Base-by-base conservation (phyloP, 257 asterid genomes). In the Ballota nigra region DNA sequence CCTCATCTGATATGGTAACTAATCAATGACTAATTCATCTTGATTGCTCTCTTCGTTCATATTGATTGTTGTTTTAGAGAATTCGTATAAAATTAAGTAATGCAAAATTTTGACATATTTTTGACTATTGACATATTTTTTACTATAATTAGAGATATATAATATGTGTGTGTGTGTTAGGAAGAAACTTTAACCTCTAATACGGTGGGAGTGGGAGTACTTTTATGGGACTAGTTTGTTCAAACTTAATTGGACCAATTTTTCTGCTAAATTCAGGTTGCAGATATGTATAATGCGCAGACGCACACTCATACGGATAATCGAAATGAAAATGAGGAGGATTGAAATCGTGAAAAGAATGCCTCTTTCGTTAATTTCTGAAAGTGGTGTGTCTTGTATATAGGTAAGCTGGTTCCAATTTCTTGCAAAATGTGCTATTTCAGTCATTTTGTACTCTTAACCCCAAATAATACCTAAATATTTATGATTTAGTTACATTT, bases 1-100 rank as follows among this genome's bases (percentile, higher is more conserved):
- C 97, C 19, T 80, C 97, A 56, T 79, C 98, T 52, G 98, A 95
- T 63, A 84, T 76, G 96, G 99, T 92, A 77, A 84, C 74, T 57
- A 66, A 26, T 19, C 41, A 8, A 51, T 67, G 38, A 23, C 28
- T 19, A 3, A 19, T 40, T 57, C 22, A 5, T 69, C 43, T 52
- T 60, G 43, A 52, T 33, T 33, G 6, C 38, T 6, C 38, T 9
- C 7, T 5, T 9, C 0, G 5, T 33, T 33, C 38, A 33, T 1
- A 5, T 5, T 33, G 6, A 33, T 33, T 33, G 7, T n/a, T n/a
- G n/a, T n/a, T n/a, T n/a, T n/a, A n/a, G n/a, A n/a, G n/a, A n/a
- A n/a, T n/a, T n/a, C n/a, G 38, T 33, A 33, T 33, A 33, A 33
- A 33, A 6, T 33, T 33, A 6, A 33, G 38, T 0, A 33, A 33